phyloP scores from a whole-genome alignment of 805 yeast species.

The Komagataella pastoris region DNA sequence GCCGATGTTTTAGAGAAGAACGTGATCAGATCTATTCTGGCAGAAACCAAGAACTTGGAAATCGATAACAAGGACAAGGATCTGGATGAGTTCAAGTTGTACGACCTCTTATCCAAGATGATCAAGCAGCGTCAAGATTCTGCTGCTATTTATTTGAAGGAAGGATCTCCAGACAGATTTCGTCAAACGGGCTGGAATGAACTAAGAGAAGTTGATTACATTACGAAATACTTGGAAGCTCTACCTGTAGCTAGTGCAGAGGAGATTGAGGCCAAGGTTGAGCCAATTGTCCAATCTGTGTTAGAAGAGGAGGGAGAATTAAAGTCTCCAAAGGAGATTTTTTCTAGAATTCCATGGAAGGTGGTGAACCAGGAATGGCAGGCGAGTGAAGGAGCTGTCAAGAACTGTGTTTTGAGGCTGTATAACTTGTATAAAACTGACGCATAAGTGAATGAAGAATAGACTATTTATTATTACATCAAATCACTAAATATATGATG shows the following conservation, averaged over 20 bases:
- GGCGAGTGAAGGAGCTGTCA: slow-evolving; percentile 18
- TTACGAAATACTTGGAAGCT: slow-evolving; percentile 17
- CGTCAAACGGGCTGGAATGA: slow-evolving; percentile 23
- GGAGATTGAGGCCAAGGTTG: slow-evolving; percentile 19
- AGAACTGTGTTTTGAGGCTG: slow-evolving; percentile 15
- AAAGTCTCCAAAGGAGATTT: slow-evolving; percentile 12
- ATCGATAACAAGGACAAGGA: slow-evolving; percentile 15
- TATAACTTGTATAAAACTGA: slow-evolving; percentile 3
- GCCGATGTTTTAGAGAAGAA: slow-evolving; percentile 22
- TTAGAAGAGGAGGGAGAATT: slow-evolving; percentile 8
- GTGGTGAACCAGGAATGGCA: slow-evolving; percentile 20
- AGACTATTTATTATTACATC: background rate
- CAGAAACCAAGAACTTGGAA: slow-evolving; percentile 25
- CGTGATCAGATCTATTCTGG: slow-evolving; percentile 23
- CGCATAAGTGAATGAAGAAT: background rate
- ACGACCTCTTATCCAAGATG: slow-evolving; percentile 21
- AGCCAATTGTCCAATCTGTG: slow-evolving; percentile 14
- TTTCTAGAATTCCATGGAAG: slow-evolving; percentile 21
- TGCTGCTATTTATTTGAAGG: slow-evolving; percentile 21
- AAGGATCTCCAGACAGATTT: slow-evolving; percentile 27
- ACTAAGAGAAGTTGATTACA: slow-evolving; percentile 21
- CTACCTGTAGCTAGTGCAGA: slow-evolving; percentile 23
- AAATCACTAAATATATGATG: background rate
- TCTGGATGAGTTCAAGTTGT: slow-evolving; percentile 17
- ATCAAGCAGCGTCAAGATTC: slow-evolving; percentile 25